Evolutionary conservation across 768 basidiomycete genomes (phyloP), one percentile per base, ranked within the genome.

Genomic region (Lactarius deliciosus): DNA sequence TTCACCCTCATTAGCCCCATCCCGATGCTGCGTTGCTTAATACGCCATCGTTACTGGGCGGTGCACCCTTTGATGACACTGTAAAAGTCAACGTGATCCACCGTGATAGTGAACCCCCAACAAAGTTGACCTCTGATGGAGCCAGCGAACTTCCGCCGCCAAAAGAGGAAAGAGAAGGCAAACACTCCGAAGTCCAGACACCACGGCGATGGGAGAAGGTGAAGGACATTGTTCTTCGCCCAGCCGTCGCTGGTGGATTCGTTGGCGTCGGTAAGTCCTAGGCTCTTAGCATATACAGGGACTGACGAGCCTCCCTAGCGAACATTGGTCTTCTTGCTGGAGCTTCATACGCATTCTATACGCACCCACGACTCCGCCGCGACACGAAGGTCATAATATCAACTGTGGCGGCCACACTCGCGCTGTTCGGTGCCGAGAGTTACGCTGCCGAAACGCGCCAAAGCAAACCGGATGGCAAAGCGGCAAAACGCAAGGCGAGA

Each of bases 191-290:
- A 66, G 81, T 81, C 36, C 85, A 88, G 73, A 81, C 82, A 34
- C 73, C 77, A 60, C 81, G 86, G 64, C 70, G 85, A 13, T 88
- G 83, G 83, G 76, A 81, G 10, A 69, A 79, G 30, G 75, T 82
- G 5, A 86, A 85, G 69, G 76, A 82, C 34, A 80, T 82, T 70
- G 71, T 91, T 30, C 77, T 91, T 65, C 81, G 84, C 34, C 90
- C 90, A 16, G 85, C 85, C 30, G 84, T 89, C 60, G 86, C 87
- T 11, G 88, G 91, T 32, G 90, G 91, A 53, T 77, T 91, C 34
- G 70, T 92, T 67, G 90, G 90, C 53, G 74, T 92, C 55, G 81
- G 90, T 90, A 69, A 20, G 83, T 79, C 9, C 54, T 61, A 13
- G 57, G 45, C 50, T 41, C 16, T 60, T 13, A 63, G 61, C 41